Base-by-base conservation (phyloP, 169 alveolate species). In the Eimeria brunetti region DNA sequence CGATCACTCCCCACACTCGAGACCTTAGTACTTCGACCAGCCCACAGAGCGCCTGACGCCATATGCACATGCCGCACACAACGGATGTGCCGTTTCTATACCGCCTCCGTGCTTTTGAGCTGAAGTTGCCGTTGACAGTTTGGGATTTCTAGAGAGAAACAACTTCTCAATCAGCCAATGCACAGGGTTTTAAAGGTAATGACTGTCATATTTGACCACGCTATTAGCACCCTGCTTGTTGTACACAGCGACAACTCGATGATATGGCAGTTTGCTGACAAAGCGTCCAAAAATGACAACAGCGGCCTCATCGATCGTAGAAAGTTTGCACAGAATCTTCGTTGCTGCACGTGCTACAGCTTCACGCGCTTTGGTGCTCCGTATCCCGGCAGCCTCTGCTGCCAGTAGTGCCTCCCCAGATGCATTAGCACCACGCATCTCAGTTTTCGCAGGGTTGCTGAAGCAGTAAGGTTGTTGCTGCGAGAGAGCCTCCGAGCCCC, bases 221-320 rank as follows among this genome's bases (percentile, higher is more conserved):
- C 12, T 49, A 18, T 11, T n/a, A 49, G 49, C 38, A 51, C 71
- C 14, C 27, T 80, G 49, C 51, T 51, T 30, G 71, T 49, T 80
- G 67, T 56, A 30, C 49, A 80, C 89, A 80, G 71, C 71, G 51
- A 22, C 62, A 49, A 51, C 49, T 49, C 33, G 62, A 51, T 14
- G 89, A 14, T 22, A 80, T 24, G 46, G 71, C 22, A 27, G 18
- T 86, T 64, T 38, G 83, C 93, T 86, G 93, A 86, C 93, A 60
- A 86, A 86, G 53, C 93, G 53, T 64, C 93, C 93, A 64, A 86
- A 86, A 56, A 86, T 64, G 62, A 86, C 83, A 46, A 86, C 93
- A n/a, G 93, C 93, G 7, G 93, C 93, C 83, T 86, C 93, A 14
- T 86, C 93, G 41, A 86, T 86, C 1, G 93, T 51, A 44, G 93